Conservation (phyloP, 2,329 filamentous ascomycete genomes). For the Nakataea oryzae region DNA sequence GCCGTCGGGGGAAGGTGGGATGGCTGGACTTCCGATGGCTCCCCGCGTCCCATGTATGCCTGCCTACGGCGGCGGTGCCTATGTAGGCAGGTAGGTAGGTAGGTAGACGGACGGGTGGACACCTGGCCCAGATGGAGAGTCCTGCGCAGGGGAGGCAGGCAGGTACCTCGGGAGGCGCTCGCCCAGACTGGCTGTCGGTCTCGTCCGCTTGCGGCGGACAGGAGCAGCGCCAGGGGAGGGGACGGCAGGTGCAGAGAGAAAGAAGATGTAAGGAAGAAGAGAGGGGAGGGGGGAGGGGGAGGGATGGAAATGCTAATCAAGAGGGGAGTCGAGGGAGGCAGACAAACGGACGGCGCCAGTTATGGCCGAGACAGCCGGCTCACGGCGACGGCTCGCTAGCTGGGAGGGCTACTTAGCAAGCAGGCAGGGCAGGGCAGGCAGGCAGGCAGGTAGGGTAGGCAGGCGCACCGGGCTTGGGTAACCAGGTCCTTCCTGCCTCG, state of each 20-base stretch:
- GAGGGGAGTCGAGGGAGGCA: not conserved
- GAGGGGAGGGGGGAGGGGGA: not conserved
- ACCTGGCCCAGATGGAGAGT: too few species aligned
- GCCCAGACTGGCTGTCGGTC: too few species aligned
- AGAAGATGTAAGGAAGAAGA: not conserved
- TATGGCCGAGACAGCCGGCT: not conserved
- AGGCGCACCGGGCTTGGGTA: not conserved
- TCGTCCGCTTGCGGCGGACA: too few species aligned
- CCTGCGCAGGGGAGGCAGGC: too few species aligned
- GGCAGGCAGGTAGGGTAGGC: not conserved
- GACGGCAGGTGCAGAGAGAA: not conserved
- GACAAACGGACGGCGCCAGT: not conserved
- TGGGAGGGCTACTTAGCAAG: too few species aligned
- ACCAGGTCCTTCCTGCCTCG: not conserved
- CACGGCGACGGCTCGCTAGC: not conserved
- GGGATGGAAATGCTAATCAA: not conserved
- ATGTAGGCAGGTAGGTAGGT: conserved; percentile 3
- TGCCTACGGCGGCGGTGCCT: too few species aligned
- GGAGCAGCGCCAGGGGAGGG: not conserved
- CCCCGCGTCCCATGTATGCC: not conserved
- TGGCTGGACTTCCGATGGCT: not conserved
- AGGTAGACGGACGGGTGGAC: too few species aligned
- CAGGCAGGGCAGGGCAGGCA: not conserved
- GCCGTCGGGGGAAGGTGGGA: not conserved
- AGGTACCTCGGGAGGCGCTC: too few species aligned